Percentiles rank a stretch among this genome's conserved stretches.
phyloP scores from a whole-genome alignment of 1,284 basidiomycete genomes.

The Ceratobasidium sp. region DNA sequence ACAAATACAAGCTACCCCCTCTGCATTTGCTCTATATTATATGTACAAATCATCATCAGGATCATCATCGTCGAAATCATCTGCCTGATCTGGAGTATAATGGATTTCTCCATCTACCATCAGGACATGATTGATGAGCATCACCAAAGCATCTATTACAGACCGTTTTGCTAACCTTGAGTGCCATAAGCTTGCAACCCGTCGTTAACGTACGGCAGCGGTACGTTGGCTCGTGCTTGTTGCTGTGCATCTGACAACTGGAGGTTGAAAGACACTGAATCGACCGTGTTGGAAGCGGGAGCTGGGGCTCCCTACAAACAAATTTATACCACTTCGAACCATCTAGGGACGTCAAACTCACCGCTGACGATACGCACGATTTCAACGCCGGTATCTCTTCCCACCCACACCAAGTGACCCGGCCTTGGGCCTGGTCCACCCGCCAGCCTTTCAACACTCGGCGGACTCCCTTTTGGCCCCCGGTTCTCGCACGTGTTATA shows the following conservation, averaged over 20 bases:
- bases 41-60: constrained; percentile 90
- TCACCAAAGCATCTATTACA: background rate
- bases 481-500: constrained; percentile 6
- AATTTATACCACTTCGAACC: constrained; percentile 39
- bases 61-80: constrained; percentile 90
- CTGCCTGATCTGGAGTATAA: constrained; percentile 88
- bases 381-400: constrained; percentile 45
- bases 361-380: constrained; percentile 57
- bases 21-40: constrained; percentile 54
- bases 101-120: constrained; percentile 60
- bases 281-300: constrained; percentile 59
- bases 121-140: constrained; percentile 53
- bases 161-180: constrained; percentile 49
- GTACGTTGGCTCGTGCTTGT: constrained; percentile 78
- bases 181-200: constrained; percentile 4
- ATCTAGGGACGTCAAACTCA: constrained; percentile 51
- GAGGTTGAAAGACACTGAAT: constrained; percentile 85
- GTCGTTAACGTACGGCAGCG: constrained; percentile 87
- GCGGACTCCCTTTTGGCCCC: constrained; percentile 25
- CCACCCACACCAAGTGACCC: constrained; percentile 57
- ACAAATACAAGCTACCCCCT: no score
- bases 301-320: constrained; percentile 59
- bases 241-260: constrained; percentile 86
- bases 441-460: constrained; percentile 25
- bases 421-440: background rate